Percentiles rank a stretch among this genome's conserved stretches.
Evolutionary conservation across 2,329 filamentous ascomycete genomes (phyloP).

Genomic region (Talaromyces islandicus): DNA sequence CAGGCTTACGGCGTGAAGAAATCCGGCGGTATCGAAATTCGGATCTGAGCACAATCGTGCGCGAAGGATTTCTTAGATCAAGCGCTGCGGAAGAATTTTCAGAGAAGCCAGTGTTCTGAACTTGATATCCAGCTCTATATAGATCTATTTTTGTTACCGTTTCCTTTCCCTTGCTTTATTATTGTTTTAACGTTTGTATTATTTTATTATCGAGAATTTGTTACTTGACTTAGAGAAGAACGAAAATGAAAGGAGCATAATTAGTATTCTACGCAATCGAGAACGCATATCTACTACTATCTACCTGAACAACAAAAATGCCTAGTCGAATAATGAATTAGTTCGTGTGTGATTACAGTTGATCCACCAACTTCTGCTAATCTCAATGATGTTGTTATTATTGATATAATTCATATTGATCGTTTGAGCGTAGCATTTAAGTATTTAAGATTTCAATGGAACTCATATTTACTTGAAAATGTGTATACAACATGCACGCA

Average conservation of each 20-base stretch:
- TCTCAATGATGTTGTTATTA: no score
- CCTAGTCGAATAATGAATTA: not conserved
- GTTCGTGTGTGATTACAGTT: not conserved
- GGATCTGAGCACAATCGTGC: constrained; percentile 30
- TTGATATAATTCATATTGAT: not conserved
- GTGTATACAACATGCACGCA: not conserved
- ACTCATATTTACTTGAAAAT: no score
- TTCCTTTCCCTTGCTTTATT: not conserved
- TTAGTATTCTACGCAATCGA: not conserved
- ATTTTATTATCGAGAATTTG: not conserved
- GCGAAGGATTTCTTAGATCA: constrained; percentile 28
- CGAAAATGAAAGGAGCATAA: not conserved
- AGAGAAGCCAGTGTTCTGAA: not conserved
- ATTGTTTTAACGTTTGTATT: not conserved
- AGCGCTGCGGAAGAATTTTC: constrained; percentile 10
- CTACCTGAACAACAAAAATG: not conserved
- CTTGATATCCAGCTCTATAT: not conserved
- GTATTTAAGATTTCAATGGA: not conserved
- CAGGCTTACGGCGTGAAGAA: constrained; percentile 27
- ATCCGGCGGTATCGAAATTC: constrained; percentile 31
- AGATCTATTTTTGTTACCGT: not conserved
- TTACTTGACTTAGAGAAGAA: not conserved
- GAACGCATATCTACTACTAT: not conserved
- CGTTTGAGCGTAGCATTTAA: not conserved
- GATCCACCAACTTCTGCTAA: no score